These are phyloP conservation scores for Euphorbia celastroides DNA, from an alignment of 441 rosid species.

Conservation along the genomic window DNA sequence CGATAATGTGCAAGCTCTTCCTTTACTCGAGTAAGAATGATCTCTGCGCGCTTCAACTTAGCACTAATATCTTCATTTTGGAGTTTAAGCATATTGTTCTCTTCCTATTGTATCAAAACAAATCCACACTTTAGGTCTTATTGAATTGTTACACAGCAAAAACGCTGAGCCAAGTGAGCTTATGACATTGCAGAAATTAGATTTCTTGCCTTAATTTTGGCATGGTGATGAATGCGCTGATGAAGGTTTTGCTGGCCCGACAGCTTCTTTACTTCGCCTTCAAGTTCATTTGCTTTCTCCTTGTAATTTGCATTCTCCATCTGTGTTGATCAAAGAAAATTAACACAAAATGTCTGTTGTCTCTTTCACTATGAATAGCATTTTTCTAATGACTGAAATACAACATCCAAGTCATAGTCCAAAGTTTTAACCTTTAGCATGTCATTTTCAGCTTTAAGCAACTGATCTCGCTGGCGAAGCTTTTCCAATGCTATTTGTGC, in stretches of 20 bases:
- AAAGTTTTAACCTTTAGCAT: conserved; percentile 57
- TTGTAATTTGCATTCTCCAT: conserved; percentile 64
- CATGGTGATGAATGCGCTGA: conserved; percentile 91
- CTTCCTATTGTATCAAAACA: conserved; percentile 62
- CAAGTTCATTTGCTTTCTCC: conserved; percentile 65
- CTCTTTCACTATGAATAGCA: neutral
- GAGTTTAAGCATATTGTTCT: conserved; percentile 69
- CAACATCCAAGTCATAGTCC: neutral
- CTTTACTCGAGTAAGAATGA: conserved; percentile 56
- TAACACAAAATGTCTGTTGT: conserved; percentile 3
- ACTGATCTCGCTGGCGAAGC: conserved; percentile 65
- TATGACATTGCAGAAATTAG: neutral
- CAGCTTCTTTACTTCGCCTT: conserved; percentile 73
- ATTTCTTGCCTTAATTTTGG: conserved; percentile 82
- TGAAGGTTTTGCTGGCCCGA: conserved; percentile 91
- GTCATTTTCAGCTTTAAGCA: conserved; percentile 70
- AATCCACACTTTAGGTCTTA: neutral
- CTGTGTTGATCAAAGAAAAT: conserved; percentile 28
- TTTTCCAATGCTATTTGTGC: conserved; percentile 72
- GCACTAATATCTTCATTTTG: conserved; percentile 75
- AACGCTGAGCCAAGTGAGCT: too few relatives aligned
- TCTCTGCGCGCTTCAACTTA: conserved; percentile 57
- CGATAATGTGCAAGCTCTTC: conserved; percentile 85
- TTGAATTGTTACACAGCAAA: neutral
- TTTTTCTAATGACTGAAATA: neutral